These are phyloP conservation scores for Fusarium transvaalense DNA, from an alignment of 2,329 filamentous ascomycete genomes.

Conservation along the genomic window DNA sequence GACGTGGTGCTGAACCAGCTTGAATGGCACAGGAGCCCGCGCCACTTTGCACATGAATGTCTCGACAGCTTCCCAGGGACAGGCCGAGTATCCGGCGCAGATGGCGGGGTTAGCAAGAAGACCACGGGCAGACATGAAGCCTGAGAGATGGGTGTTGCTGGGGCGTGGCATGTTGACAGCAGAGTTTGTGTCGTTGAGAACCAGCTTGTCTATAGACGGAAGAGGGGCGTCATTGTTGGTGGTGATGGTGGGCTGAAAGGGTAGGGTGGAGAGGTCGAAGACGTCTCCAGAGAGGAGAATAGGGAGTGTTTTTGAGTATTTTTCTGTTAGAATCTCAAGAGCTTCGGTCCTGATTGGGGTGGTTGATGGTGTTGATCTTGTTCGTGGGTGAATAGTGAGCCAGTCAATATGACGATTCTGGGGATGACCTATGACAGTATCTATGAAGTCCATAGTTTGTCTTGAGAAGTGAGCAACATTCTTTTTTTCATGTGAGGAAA, in stretches of 20 bases:
- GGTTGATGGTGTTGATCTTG: slow-evolving; percentile 70
- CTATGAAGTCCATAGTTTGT: slow-evolving; percentile 72
- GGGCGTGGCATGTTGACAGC: slow-evolving; percentile 44
- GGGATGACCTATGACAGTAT: slow-evolving; percentile 68
- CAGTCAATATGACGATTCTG: slow-evolving; percentile 70
- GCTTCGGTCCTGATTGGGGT: slow-evolving; percentile 72
- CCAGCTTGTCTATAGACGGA: slow-evolving; percentile 48
- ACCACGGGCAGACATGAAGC: slow-evolving; percentile 78
- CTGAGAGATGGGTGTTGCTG: slow-evolving; percentile 64
- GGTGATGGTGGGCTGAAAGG: slow-evolving; percentile 54
- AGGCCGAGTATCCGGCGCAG: slow-evolving; percentile 68
- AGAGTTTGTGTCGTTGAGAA: slow-evolving; percentile 40
- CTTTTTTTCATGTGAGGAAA: not conserved
- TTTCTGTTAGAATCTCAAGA: slow-evolving; percentile 66
- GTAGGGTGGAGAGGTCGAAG: slow-evolving; percentile 67
- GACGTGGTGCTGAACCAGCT: slow-evolving; percentile 74
- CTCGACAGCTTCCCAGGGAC: slow-evolving; percentile 73
- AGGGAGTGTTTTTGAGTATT: slow-evolving; percentile 67
- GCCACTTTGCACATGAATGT: slow-evolving; percentile 71
- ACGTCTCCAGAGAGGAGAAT: slow-evolving; percentile 78
- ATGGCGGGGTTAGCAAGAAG: slow-evolving; percentile 76
- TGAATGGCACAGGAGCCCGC: slow-evolving; percentile 70
- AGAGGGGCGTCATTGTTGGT: slow-evolving; percentile 42
- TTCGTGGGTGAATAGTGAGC: slow-evolving; percentile 78
- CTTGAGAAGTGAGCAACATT: slow-evolving; percentile 45